Evolutionary conservation across 139 green algal genomes (phyloP).

Genomic region (Protoeuglena noctilucae): DNA sequence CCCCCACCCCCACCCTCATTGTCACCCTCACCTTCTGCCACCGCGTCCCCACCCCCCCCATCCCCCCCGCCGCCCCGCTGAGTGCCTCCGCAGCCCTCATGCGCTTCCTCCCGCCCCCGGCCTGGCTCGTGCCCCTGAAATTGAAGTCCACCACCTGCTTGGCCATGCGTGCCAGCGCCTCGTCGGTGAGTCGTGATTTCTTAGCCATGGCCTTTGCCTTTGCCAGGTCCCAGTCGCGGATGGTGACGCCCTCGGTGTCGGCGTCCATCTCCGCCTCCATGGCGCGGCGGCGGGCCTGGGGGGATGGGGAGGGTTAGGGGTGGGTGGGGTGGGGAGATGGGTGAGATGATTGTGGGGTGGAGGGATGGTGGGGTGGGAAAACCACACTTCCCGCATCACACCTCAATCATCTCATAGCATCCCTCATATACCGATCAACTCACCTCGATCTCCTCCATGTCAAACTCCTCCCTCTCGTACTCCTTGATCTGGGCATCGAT

Average conservation of each 20-base stretch:
- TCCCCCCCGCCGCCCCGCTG: conserved; percentile 26
- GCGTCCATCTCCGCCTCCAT: conserved; percentile 38
- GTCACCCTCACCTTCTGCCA: too few species aligned
- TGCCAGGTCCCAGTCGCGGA: conserved; percentile 57
- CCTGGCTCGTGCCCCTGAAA: too few species aligned
- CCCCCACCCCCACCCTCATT: too few species aligned
- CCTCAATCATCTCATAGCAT: neutral
- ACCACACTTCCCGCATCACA: conserved; percentile 2
- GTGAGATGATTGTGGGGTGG: too few species aligned
- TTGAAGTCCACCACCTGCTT: too few species aligned
- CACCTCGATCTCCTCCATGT: conserved; percentile 41
- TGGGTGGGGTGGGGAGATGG: neutral
- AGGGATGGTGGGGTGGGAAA: neutral
- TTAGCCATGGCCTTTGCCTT: too few species aligned
- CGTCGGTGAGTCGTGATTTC: too few species aligned
- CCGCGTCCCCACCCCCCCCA: too few species aligned
- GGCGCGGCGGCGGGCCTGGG: neutral
- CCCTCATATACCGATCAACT: neutral
- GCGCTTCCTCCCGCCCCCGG: too few species aligned
- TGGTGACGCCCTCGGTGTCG: conserved; percentile 22
- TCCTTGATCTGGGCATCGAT: conserved; percentile 3
- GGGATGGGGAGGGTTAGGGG: too few species aligned
- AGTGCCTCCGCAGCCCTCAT: conserved; percentile 26
- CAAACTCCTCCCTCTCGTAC: conserved; percentile 33
- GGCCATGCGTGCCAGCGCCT: too few species aligned